Conservation (phyloP, 2,329 filamentous ascomycete species). For the Verticillium zaregamsianum region DNA sequence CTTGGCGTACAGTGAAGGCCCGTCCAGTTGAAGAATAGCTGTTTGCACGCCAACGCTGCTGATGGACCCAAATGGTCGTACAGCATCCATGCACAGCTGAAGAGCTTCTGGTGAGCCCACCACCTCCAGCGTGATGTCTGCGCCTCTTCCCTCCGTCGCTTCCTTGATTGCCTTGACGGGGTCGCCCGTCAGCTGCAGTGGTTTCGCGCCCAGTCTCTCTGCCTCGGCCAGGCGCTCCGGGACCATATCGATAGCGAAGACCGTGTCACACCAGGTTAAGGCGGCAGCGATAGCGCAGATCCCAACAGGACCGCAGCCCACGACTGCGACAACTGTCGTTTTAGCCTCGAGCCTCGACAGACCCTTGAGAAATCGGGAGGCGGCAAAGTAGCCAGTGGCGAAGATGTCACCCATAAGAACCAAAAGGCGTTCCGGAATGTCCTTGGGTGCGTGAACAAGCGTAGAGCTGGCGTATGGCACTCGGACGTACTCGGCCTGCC, state of each 20-base stretch:
- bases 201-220: not conserved
- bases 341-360: not conserved
- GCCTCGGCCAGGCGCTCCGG: not conserved
- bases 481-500: not conserved
- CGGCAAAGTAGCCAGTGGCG: not conserved
- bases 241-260: not conserved
- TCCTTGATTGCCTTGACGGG: not conserved
- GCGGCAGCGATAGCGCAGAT: not conserved
- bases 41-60: not conserved
- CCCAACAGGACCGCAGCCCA: not conserved
- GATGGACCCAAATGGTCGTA: not conserved
- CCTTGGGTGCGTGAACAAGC: not conserved
- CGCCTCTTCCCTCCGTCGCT: not conserved
- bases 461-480: not conserved
- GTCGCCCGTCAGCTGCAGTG: not conserved
- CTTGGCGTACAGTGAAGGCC: not conserved
- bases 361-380: not conserved
- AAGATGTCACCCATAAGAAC: slow-evolving; percentile 1
- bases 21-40: not conserved
- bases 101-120: not conserved
- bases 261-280: not conserved
- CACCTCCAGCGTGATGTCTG: not conserved
- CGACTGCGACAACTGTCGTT: not conserved
- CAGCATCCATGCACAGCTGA: not conserved
- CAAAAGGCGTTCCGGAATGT: not conserved